Base-by-base conservation (phyloP, 352 stramenopile species). In the Proteromonas lacertae region DNA sequence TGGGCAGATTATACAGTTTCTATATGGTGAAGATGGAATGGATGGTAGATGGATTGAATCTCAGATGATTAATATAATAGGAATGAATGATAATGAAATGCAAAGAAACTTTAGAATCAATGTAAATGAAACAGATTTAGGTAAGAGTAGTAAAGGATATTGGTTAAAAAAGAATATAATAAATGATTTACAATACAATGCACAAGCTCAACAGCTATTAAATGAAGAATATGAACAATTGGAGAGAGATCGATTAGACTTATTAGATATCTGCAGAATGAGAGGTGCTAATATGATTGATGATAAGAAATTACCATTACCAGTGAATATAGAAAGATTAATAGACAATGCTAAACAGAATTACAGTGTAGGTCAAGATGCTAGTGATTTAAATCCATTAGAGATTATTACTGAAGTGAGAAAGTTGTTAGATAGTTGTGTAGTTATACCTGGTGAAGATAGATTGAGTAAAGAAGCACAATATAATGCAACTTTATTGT, bases 1-100 rank as follows among this genome's bases (percentile, higher is more conserved):
- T 25, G 71, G 69, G 16, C 49, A 72, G 31, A 64, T 89, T 40
- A 62, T 89, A 17, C 69, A 89, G 46, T 86, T 89, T 55, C 51
- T 84, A 25, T 88, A 87, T 50, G 86, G 86, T 43, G 87, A 99
- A 56, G 87, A 99, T 52, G 86, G 86, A 36, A 96, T 97, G 81
- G 84, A 97, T 61, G 81, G 75, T 2, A 75, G 91, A n/a, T 95
- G 77, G 74, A 90, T 99, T 32, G 86, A 98, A 51, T 86, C 90
- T 36, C 84, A 98, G 58, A 62, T 57, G 25, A 84, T 90, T 30
- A 60, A 83, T 36, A 69, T 64, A 1, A 38, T 57, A 17, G 18
- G 33, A 9, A 46, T 91, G 34, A 80, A 79, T 35, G 84, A 83
- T 43, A 49, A 51, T 10, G 56, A 92, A 35, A 91, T 96, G 16